Conservation (phyloP, 192 early-diverging fungal genomes). For the Haplosporangium gracile region DNA sequence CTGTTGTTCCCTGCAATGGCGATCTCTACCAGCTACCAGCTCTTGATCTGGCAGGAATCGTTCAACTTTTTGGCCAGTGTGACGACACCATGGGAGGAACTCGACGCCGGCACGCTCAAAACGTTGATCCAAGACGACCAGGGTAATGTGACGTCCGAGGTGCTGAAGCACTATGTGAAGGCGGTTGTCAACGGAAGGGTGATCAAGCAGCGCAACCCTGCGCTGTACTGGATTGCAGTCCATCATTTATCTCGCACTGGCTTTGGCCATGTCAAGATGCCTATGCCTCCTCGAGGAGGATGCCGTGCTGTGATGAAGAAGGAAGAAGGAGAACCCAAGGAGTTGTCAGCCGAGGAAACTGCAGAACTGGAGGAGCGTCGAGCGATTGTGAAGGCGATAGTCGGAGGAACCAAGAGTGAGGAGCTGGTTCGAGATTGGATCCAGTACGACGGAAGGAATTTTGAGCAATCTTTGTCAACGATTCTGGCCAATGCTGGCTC, state of each 20-base stretch:
- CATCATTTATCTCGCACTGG: conserved; percentile 41
- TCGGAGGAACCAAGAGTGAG: conserved; percentile 38
- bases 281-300: conserved; percentile 1
- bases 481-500: neutral
- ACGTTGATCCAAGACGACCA: conserved; percentile 39
- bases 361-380: conserved; percentile 30
- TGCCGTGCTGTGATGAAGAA: neutral
- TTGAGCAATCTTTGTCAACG: conserved; percentile 20
- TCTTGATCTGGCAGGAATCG: conserved; percentile 48
- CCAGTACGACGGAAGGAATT: conserved; percentile 51
- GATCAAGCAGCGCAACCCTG: conserved; percentile 52
- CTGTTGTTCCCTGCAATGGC: conserved; percentile 52
- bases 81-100: conserved; percentile 40
- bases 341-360: conserved; percentile 3
- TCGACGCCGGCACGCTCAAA: conserved; percentile 36
- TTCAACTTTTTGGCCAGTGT: conserved; percentile 48
- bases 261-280: conserved; percentile 43
- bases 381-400: conserved; percentile 28
- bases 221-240: conserved; percentile 49
- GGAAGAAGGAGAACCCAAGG: neutral
- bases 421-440: conserved; percentile 48
- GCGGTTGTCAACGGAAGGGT: conserved; percentile 48
- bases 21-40: conserved; percentile 30
- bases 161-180: conserved; percentile 35
- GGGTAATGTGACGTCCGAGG: conserved; percentile 24